Percentiles rank a stretch among this genome's conserved stretches.
Evolutionary conservation across 129 eudicot species (phyloP).

Genomic region (Chrysanthemum lavandulifolium): DNA sequence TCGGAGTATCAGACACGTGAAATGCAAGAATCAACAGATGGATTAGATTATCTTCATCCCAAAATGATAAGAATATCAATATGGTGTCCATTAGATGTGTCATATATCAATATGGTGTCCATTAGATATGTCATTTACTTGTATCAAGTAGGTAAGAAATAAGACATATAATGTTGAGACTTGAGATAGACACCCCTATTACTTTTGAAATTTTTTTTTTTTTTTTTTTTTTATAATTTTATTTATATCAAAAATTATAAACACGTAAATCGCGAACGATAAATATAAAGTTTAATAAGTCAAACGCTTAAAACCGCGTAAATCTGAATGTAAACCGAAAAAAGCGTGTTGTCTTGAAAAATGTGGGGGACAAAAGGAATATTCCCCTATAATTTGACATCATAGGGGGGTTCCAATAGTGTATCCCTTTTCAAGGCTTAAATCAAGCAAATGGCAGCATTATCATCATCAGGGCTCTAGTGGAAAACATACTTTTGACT

Average conservation of each 20-base stretch:
- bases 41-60: not conserved
- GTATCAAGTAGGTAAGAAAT: constrained; percentile 10
- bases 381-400: too few species aligned
- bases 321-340: too few species aligned
- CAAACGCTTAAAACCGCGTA: too few species aligned
- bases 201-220: too few species aligned
- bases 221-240: too few species aligned
- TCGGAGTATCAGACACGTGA: not conserved
- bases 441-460: constrained; percentile 35
- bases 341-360: too few species aligned
- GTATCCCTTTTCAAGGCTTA: constrained; percentile 16
- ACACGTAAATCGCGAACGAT: too few species aligned
- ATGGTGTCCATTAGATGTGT: constrained; percentile 18
- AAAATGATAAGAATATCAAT: constrained; percentile 1
- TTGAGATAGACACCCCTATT: constrained; percentile 3
- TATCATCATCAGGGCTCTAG: constrained; percentile 24
- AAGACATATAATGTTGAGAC: constrained; percentile 16
- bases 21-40: not conserved
- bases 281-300: too few species aligned
- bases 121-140: not conserved
- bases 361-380: too few species aligned
- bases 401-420: too few species aligned
- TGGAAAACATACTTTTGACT: constrained; percentile 32
- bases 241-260: too few species aligned
- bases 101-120: too few species aligned